A percentile compares a stretch with the other conserved stretches of the same genome.
phyloP scores from a whole-genome alignment of 805 yeast genomes.

The Candida gorgasii region DNA sequence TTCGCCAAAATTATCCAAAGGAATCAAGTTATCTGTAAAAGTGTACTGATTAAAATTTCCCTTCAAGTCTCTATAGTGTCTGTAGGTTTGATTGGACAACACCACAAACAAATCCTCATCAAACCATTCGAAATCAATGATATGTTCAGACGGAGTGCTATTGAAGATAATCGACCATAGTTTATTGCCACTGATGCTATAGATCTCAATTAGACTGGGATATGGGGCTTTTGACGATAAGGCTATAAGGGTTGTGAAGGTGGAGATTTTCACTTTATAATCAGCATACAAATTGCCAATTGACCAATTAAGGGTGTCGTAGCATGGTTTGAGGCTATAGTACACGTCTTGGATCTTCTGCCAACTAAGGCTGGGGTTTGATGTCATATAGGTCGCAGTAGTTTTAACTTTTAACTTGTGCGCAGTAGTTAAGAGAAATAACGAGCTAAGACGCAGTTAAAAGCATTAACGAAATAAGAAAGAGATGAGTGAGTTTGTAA shows the following conservation, averaged over 20 bases:
- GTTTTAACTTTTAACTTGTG: no score
- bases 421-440: no score
- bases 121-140: conserved; percentile 52
- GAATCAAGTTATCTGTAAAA: conserved; percentile 22
- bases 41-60: conserved; percentile 62
- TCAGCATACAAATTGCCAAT: conserved; percentile 37
- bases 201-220: conserved; percentile 40
- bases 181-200: conserved; percentile 35
- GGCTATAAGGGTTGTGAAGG: conserved; percentile 58
- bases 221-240: conserved; percentile 39
- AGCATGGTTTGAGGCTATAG: conserved; percentile 63
- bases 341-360: conserved; percentile 72
- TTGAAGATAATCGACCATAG: conserved; percentile 39
- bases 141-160: conserved; percentile 49
- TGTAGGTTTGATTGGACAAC: conserved; percentile 49
- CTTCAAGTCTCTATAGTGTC: conserved; percentile 64
- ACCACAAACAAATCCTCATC: conserved; percentile 60
- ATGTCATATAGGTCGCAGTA: conserved; percentile 19
- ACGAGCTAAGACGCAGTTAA: no score
- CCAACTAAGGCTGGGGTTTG: conserved; percentile 62
- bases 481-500: conserved; percentile 45
- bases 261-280: conserved; percentile 49
- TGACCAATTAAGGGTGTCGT: conserved; percentile 52
- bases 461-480: no score
- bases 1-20: conserved; percentile 18